Evolutionary conservation across 2,329 filamentous ascomycete genomes (phyloP).

Genomic region (Chrysoporthe austroafricana): DNA sequence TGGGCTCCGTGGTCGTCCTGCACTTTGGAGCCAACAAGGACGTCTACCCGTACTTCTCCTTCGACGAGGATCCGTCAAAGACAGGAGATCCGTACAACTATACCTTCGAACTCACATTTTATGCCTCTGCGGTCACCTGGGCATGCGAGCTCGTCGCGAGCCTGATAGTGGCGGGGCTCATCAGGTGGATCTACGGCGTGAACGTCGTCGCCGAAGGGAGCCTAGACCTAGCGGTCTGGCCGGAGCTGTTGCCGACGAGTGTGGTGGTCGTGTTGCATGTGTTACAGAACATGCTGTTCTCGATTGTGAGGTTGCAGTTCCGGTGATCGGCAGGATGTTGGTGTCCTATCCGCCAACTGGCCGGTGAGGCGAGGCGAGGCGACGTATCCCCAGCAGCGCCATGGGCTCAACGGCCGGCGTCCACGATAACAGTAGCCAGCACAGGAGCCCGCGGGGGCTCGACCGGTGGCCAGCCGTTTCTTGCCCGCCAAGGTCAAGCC

Average conservation of each 20-base stretch:
- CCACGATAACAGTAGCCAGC: no score
- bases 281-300: slow-evolving; percentile 73
- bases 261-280: slow-evolving; percentile 70
- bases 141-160: slow-evolving; percentile 67
- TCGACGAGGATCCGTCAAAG: slow-evolving; percentile 51
- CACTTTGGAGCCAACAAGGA: slow-evolving; percentile 70
- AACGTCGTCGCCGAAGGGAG: slow-evolving; percentile 68
- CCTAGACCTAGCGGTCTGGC: slow-evolving; percentile 67
- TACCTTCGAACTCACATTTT: slow-evolving; percentile 66
- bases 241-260: slow-evolving; percentile 68
- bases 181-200: slow-evolving; percentile 62
- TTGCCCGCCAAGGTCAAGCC: slow-evolving; percentile 10
- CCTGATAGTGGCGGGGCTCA: slow-evolving; percentile 61
- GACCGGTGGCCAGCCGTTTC: slow-evolving; percentile 3
- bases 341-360: not conserved
- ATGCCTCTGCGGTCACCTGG: slow-evolving; percentile 67
- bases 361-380: not conserved
- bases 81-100: slow-evolving; percentile 51
- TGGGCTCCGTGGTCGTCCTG: slow-evolving; percentile 67
- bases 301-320: slow-evolving; percentile 68
- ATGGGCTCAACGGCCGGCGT: no score
- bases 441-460: no score
- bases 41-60: slow-evolving; percentile 72
- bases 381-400: not conserved
- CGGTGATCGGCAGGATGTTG: slow-evolving; percentile 34